Base-by-base conservation (phyloP, 1,139 yeast genomes). In the Tardiomyces digboiensis region DNA sequence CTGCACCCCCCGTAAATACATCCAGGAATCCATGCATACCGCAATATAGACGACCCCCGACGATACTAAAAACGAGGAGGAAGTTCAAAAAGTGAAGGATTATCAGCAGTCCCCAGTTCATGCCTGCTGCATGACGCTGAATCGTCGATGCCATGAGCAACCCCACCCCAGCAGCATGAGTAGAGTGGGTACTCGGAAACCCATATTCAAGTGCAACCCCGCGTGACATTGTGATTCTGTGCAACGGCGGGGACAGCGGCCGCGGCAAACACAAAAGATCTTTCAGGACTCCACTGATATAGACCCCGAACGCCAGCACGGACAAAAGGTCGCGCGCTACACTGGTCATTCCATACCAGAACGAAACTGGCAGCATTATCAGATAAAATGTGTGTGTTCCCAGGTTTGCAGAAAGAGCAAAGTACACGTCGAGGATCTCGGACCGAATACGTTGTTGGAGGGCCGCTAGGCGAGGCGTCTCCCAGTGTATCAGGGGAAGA, bases 21-120 rank as follows among this genome's bases (percentile, higher is more conserved):
- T 91, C 98, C 26, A 85, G 65, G 49, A 85, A 76, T 2, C 98
- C 98, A 64, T 91, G 98, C 98, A 91, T 91, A 4, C 98, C 98
- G 62, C 97, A 89, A 64, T 91, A 91, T 7, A 91, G 61, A 46
- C 98, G 70, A 22, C 98, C 98, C 50, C 78, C 63, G 1, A 85
- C 76, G 50, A 91, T 69, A 10, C 93, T 79, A 21, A 70, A 49
- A 57, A 80, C 82, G 59, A 89, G 88, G 14, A 75, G 39, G 1
- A 63, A 42, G 29, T 62, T 52, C 13, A 61, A n/a, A 7, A 8
- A n/a, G 18, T 23, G 29, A n/a, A 36, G 19, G 37, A 14, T 18
- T 20, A 29, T 26, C 33, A 21, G 19, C 8, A 13, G 44, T 45
- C 42, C 43, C 42, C 36, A 22, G 16, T 12, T 13, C 36, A 13